Evolutionary conservation across 108 stramenopile genomes (phyloP).

Genomic region (Pseudonitzschia multiseries): DNA sequence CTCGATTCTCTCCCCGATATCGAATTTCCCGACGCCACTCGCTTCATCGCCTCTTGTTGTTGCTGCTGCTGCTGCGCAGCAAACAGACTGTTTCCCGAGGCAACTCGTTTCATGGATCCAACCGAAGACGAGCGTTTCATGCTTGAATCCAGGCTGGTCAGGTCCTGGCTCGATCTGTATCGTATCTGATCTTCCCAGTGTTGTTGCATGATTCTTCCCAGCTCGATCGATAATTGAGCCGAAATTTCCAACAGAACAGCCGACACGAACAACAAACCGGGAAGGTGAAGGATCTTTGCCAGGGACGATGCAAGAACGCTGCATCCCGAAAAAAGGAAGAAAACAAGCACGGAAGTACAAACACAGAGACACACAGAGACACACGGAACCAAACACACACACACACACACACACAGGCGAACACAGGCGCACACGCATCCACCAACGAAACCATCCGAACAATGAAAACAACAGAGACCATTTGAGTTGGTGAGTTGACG

Average conservation of each 20-base stretch:
- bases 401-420: too few species aligned
- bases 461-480: too few species aligned
- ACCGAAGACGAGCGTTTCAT: constrained; percentile 71
- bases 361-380: background rate
- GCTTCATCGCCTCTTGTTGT: constrained; percentile 22
- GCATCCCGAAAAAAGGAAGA: background rate
- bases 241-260: constrained; percentile 73
- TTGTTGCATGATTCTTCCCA: constrained; percentile 85
- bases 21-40: constrained; percentile 34
- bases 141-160: constrained; percentile 55
- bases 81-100: constrained; percentile 65
- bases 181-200: constrained; percentile 85
- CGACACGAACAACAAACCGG: constrained; percentile 73
- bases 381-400: too few species aligned
- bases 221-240: constrained; percentile 77
- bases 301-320: constrained; percentile 72
- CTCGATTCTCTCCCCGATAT: background rate
- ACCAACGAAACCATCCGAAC: too few species aligned
- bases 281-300: constrained; percentile 66
- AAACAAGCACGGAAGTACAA: background rate
- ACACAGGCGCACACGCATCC: too few species aligned
- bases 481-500: too few species aligned
- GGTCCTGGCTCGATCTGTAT: constrained; percentile 57
- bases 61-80: constrained; percentile 5
- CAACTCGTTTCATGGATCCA: constrained; percentile 83